Base-by-base conservation (phyloP, 2,329 filamentous ascomycete genomes). In the Epichloe typhina region DNA sequence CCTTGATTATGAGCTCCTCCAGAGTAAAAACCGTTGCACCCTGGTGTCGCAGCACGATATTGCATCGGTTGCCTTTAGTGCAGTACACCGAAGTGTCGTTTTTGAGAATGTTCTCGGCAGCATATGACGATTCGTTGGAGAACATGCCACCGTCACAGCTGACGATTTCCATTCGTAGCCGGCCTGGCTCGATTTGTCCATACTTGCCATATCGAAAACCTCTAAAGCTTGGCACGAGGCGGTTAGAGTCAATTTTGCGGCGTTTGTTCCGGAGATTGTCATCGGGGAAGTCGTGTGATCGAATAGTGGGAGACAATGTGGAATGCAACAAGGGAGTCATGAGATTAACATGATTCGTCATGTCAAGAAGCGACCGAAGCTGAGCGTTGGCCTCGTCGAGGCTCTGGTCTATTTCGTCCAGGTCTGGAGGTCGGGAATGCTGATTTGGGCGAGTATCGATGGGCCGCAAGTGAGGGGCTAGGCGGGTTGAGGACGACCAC, bases 11-110 rank as follows among this genome's bases (percentile, higher is more conserved):
- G 47, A 97, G 70, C 68, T 91, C 91, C 58, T 88, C 85, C 50
- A 97, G 69, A 50, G 79, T 86, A 61, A 97, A 97, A 0, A 86
- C 80, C 2, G 85, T 84, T 38, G 82, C 82, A 43, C 86, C 88
- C 56, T 85, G 82, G 64, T 97, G 91, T 52, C 81, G 80, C 51
- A 97, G 68, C 12, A 97, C 74, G 58, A 97, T 80, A 62, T 95
- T 95, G 70, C 89, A 96, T 52, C 82, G 79, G 54, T 85, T 85
- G n/a, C 81, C 83, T 64, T 91, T 87, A 38, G 89, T 95, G 67
- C 89, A 94, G 63, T 96, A 97, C 2, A 95, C 88, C 11, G 84
- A 86, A 52, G 75, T 74, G 66, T 97, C 88, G 63, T 90, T 83
- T 57, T 79, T 82, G 54, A 97, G 73, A 31, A 96, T 83, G 63